Base-by-base conservation (phyloP, 352 stramenopile genomes). In the Phytophthora rubi region DNA sequence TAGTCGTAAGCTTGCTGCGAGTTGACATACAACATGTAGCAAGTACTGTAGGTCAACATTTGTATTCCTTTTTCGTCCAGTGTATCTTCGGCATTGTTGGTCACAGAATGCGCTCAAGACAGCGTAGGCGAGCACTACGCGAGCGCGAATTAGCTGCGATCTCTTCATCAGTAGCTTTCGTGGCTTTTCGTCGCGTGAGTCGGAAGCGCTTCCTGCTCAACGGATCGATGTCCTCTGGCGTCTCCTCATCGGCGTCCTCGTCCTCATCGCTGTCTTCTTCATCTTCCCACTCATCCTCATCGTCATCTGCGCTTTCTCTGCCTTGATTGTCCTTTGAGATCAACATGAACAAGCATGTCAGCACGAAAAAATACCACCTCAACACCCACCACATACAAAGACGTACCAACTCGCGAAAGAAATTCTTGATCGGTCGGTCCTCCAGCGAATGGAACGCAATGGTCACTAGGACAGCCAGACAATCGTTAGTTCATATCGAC, bases 361-460 rank as follows among this genome's bases (percentile, higher is more conserved):
- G 15, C 23, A 33, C 12, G 6, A 32, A 0, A 53, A 28, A 44
- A 16, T 6, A 16, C 35, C 6, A 16, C 35, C 35, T 44, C 35
- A 44, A 44, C 12, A 13, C 12, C 9, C 35, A 13, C 35, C 9
- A 37, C 28, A 37, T 5, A 7, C 30, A 21, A 62, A 26, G 8
- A 33, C 73, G 16, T 75, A 93, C 83, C 55, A 92, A 63, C 32
- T 81, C 66, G 7, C 88, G 81, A 59, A 95, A 93, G 21, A 93
- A 80, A 8, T 78, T 65, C 73, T 95, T 95, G 64, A 95, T 95
- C 28, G 86, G 85, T 15, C 88, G 85, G 59, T 95, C 88, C 53
- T 95, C 88, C 15, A 95, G 75, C 6, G 88, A 95, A 76, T 95
- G 88, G 62, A 95, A 95, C 52, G 88, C 88, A 59, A 95, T 95